Base-by-base conservation (phyloP, 2,329 filamentous ascomycete genomes). In the Exophiala bonariae region DNA sequence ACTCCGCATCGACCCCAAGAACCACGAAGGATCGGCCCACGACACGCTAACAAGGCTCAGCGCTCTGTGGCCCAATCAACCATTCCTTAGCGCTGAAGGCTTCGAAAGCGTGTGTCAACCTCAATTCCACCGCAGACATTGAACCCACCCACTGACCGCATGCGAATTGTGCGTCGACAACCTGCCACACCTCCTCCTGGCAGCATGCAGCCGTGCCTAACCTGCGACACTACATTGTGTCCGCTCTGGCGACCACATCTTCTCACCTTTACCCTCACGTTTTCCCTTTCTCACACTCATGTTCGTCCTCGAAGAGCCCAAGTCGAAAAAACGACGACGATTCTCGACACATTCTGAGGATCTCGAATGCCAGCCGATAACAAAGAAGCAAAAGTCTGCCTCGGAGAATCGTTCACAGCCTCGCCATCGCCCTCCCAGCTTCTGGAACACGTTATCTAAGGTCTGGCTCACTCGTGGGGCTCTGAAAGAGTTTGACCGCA, bases 221-320 rank as follows among this genome's bases (percentile, higher is more conserved):
- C 31, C 5, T 16, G 18, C 8, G 17, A 32, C 32, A 18, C 28
- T 37, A n/a, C 31, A 22, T 44, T 20, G 41, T 22, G 41, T 35
- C 32, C 41, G 22, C 28, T 32, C n/a, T 36, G 22, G 42, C 17
- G 11, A 11, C 16, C 18, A 19, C 19, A 31, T 14, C 17, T 32
- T 56, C 40, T 47, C 46, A 4, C 19, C 35, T 42, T 43, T 40
- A 16, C 45, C 48, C 40, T 56, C 45, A 23, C 33, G 14, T 36
- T 47, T 32, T 56, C 57, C 18, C 57, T 59, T 26, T 59, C 38
- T 48, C 47, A 13, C 30, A 8, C 39, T 48, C 36, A 52, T 52
- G 44, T 43, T 48, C 40, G 31, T 22, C 39, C 49, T 52, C 30
- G 39, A 48, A 41, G 40, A 40, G 23, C 44, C 40, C 20, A n/a